These are phyloP conservation scores for Aspergillus sp. DNA, from an alignment of 2,329 filamentous ascomycete species.

Conservation along the genomic window DNA sequence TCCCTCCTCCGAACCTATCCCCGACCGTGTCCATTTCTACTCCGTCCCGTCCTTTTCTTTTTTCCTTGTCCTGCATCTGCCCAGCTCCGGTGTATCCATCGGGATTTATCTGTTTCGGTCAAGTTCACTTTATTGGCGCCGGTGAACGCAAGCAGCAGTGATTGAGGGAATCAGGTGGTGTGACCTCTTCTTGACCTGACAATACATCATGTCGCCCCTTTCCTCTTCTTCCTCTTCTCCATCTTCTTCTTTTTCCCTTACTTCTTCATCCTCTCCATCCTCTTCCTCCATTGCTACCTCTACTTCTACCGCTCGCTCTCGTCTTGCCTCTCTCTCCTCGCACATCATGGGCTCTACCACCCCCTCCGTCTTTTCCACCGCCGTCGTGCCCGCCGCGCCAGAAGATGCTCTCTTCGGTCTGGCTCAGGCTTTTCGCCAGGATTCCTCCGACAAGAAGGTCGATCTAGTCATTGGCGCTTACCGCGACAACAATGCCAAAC, in stretches of 20 bases:
- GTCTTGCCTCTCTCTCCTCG: constrained; percentile 37
- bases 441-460: constrained; percentile 76
- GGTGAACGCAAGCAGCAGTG: constrained; percentile 41
- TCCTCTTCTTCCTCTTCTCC: constrained; percentile 13
- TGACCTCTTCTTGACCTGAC: constrained; percentile 20
- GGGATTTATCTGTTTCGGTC: constrained; percentile 14
- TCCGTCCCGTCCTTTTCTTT: too few species aligned
- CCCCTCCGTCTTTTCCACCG: constrained; percentile 71
- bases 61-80: not conserved
- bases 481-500: constrained; percentile 91
- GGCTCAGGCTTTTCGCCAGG: constrained; percentile 82
- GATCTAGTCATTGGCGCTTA: constrained; percentile 96
- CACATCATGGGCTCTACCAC: constrained; percentile 68
- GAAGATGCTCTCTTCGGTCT: constrained; percentile 95
- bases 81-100: constrained; percentile 7
- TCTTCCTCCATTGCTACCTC: constrained; percentile 15
- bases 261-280: constrained; percentile 15
- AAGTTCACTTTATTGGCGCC: constrained; percentile 9
- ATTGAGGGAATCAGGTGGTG: constrained; percentile 19
- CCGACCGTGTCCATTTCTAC: not conserved
- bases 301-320: constrained; percentile 27
- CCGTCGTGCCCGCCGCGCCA: constrained; percentile 82
- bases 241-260: constrained; percentile 12
- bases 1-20: constrained; percentile 1
- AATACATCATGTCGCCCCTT: constrained; percentile 26